Evolutionary conservation across 1,284 basidiomycete species (phyloP).

Genomic region (Hypsizygus ulmarius): DNA sequence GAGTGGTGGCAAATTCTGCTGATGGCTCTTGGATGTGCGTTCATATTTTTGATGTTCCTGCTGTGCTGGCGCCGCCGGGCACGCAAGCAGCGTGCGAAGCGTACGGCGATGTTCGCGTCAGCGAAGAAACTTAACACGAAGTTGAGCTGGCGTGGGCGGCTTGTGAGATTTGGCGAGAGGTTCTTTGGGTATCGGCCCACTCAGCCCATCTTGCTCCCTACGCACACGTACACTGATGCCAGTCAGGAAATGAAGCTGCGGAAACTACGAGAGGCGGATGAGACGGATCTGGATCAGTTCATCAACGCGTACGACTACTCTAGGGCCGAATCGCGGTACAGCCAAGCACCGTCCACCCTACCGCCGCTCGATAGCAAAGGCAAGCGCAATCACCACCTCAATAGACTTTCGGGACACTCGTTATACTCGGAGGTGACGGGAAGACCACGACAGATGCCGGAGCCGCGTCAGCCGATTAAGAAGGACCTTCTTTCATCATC

Average conservation of each 20-base stretch:
- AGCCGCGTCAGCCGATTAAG: constrained; percentile 66
- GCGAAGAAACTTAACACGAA: constrained; percentile 51
- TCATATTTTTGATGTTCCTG: constrained; percentile 67
- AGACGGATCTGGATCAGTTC: constrained; percentile 48
- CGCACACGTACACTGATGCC: constrained; percentile 13
- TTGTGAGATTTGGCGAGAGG: constrained; percentile 54
- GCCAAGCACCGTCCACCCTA: constrained; percentile 36
- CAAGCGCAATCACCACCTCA: constrained; percentile 26
- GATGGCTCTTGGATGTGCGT: constrained; percentile 75
- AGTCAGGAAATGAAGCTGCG: constrained; percentile 21
- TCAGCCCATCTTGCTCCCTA: constrained; percentile 19
- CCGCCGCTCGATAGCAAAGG: constrained; percentile 32
- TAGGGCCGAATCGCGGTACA: constrained; percentile 29
- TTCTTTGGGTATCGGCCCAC: constrained; percentile 50
- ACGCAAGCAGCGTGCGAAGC: constrained; percentile 61
- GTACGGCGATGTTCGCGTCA: constrained; percentile 62
- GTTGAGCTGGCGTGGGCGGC: constrained; percentile 50
- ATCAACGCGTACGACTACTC: constrained; percentile 52
- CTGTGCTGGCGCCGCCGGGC: constrained; percentile 67
- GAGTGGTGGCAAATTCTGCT: constrained; percentile 81
- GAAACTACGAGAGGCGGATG: constrained; percentile 41
- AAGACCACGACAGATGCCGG: constrained; percentile 51
- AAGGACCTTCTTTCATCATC: constrained; percentile 29
- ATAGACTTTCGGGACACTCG: constrained; percentile 47
- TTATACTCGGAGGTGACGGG: constrained; percentile 71